Percentiles rank a stretch among this genome's conserved stretches.
Conservation (phyloP, 2,329 filamentous ascomycete genomes). For the Paecilomyces variotii region DNA sequence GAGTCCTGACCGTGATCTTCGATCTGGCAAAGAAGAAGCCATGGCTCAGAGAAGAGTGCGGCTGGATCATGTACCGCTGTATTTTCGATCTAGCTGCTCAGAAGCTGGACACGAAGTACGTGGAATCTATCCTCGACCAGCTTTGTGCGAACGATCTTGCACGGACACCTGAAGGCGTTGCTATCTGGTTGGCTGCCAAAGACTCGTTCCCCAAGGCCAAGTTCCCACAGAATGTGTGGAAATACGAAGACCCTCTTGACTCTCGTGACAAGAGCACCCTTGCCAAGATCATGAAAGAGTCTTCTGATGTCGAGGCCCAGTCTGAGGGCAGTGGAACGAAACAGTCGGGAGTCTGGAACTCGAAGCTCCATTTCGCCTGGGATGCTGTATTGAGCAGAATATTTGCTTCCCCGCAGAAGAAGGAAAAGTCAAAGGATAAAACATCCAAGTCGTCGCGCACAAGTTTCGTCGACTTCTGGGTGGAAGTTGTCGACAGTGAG, state of each 20-base stretch:
- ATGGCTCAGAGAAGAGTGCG: slow-evolving; percentile 84
- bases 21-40: slow-evolving; percentile 71
- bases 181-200: slow-evolving; percentile 71
- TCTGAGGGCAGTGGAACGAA: slow-evolving; percentile 22
- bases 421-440: slow-evolving; percentile 23
- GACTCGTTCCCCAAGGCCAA: slow-evolving; percentile 56
- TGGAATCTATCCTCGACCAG: slow-evolving; percentile 54
- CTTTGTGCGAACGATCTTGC: slow-evolving; percentile 59
- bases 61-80: slow-evolving; percentile 69
- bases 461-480: slow-evolving; percentile 72
- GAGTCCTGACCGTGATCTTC: slow-evolving; percentile 64
- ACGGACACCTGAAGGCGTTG: slow-evolving; percentile 80
- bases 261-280: slow-evolving; percentile 60
- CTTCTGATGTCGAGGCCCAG: slow-evolving; percentile 23
- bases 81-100: slow-evolving; percentile 47
- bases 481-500: slow-evolving; percentile 75
- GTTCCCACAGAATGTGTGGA: slow-evolving; percentile 65
- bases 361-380: slow-evolving; percentile 84
- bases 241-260: slow-evolving; percentile 62
- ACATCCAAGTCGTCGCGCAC: slow-evolving; percentile 30
- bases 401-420: slow-evolving; percentile 17
- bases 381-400: slow-evolving; percentile 57
- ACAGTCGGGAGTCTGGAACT: slow-evolving; percentile 63
- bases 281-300: slow-evolving; percentile 70
- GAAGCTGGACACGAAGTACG: slow-evolving; percentile 39